Evolutionary conservation across 2,329 filamentous ascomycete species (phyloP).

Genomic region (Colletotrichum tabaci): DNA sequence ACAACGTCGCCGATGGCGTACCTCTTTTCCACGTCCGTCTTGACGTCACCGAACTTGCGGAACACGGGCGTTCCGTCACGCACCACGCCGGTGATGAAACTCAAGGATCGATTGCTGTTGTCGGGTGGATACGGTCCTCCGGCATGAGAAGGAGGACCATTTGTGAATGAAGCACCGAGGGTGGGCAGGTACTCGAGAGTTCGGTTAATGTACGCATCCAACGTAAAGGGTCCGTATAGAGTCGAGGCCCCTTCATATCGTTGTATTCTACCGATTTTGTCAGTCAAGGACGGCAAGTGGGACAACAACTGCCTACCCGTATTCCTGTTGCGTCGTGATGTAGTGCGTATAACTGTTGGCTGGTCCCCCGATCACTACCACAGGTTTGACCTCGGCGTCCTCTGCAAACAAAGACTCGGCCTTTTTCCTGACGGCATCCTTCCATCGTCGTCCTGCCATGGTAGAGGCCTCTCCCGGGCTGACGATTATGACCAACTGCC

Average conservation of each 20-base stretch:
- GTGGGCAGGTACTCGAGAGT: slow-evolving; percentile 57
- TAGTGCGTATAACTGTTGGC: slow-evolving; percentile 91
- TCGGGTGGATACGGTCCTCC: slow-evolving; percentile 78
- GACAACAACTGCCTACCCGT: slow-evolving; percentile 48
- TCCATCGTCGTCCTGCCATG: slow-evolving; percentile 92
- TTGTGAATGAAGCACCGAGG: slow-evolving; percentile 21
- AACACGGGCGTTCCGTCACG: slow-evolving; percentile 77
- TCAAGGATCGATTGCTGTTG: slow-evolving; percentile 81
- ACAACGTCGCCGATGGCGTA: slow-evolving; percentile 73
- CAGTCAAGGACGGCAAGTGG: slow-evolving; percentile 48
- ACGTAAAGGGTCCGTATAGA: slow-evolving; percentile 85
- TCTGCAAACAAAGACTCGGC: slow-evolving; percentile 60
- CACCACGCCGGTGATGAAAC: slow-evolving; percentile 85
- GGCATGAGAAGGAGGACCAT: slow-evolving; percentile 46
- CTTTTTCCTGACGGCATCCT: slow-evolving; percentile 73
- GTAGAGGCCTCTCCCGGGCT: slow-evolving; percentile 90
- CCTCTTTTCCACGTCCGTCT: slow-evolving; percentile 63
- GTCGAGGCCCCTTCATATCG: slow-evolving; percentile 94
- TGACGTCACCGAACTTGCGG: slow-evolving; percentile 78
- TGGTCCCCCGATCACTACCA: slow-evolving; percentile 87
- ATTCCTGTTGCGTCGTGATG: slow-evolving; percentile 80
- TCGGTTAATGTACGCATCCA: slow-evolving; percentile 89
- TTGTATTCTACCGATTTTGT: slow-evolving; percentile 67
- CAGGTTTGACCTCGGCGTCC: slow-evolving; percentile 63
- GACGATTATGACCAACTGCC: slow-evolving; percentile 88